A percentile compares a stretch with the other conserved stretches of the same genome.
Conservation (phyloP, 2,329 filamentous ascomycete genomes). For the Aspergillus puulaauensis region DNA sequence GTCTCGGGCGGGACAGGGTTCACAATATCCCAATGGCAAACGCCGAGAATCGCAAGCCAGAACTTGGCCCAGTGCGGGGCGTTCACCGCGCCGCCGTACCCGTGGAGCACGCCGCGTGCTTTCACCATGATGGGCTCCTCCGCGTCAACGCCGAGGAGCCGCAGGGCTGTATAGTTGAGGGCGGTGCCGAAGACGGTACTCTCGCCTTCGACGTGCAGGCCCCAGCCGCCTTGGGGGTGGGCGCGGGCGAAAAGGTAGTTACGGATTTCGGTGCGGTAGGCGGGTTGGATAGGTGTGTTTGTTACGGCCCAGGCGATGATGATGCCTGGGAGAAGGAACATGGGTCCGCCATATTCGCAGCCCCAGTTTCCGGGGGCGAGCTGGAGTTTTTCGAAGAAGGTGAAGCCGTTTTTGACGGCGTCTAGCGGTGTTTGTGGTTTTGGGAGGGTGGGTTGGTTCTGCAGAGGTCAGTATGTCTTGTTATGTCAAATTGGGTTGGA, state of each 20-base stretch:
- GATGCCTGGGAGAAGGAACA: conserved; percentile 88
- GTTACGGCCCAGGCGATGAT: conserved; percentile 87
- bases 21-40: conserved; percentile 86
- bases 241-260: conserved; percentile 87
- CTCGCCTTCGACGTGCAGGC: conserved; percentile 89
- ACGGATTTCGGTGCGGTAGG: conserved; percentile 82
- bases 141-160: conserved; percentile 77
- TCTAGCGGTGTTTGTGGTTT: conserved; percentile 71
- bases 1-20: conserved; percentile 92
- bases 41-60: conserved; percentile 81
- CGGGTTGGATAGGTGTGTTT: conserved; percentile 77
- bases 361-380: conserved; percentile 89
- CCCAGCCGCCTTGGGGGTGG: conserved; percentile 93
- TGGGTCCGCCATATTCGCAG: conserved; percentile 95
- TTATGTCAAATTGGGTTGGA: background rate
- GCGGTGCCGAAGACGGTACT: conserved; percentile 90
- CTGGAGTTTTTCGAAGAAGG: conserved; percentile 87
- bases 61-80: conserved; percentile 95
- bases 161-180: conserved; percentile 80
- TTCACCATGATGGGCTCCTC: conserved; percentile 84
- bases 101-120: conserved; percentile 77
- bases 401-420: conserved; percentile 75
- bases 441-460: conserved; percentile 74
- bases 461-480: background rate
- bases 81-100: conserved; percentile 78